Conservation (phyloP, 805 yeast genomes). For the Zygotorulaspora florentina region DNA sequence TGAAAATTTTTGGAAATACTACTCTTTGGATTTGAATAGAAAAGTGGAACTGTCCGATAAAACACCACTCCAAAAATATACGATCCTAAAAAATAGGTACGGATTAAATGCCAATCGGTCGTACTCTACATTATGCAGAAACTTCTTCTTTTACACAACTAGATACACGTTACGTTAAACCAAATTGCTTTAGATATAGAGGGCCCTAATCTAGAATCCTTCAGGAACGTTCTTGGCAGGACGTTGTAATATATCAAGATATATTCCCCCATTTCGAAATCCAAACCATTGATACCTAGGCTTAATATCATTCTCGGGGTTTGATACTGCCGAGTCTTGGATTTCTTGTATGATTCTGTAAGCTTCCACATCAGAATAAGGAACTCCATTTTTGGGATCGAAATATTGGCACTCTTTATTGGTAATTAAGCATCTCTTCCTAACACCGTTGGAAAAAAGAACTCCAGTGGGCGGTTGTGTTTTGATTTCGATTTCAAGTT, state of each 20-base stretch:
- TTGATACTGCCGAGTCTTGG: conserved; percentile 49
- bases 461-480: conserved; percentile 76
- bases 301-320: conserved; percentile 40
- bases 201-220: conserved; percentile 54
- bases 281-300: conserved; percentile 44
- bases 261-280: conserved; percentile 46
- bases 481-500: conserved; percentile 47
- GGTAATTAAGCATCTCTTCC: conserved; percentile 66
- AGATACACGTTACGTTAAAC: background rate
- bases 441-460: conserved; percentile 62
- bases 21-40: conserved; percentile 23
- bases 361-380: conserved; percentile 80
- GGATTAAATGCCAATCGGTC: conserved; percentile 3
- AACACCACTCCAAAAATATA: conserved; percentile 6
- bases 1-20: conserved; percentile 30
- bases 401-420: conserved; percentile 68
- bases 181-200: too few relatives aligned
- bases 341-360: conserved; percentile 58
- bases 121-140: conserved; percentile 3
- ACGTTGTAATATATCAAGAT: conserved; percentile 39
- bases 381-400: conserved; percentile 85
- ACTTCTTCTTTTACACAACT: background rate
- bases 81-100: conserved; percentile 13
- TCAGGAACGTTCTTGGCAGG: conserved; percentile 88
- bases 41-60: background rate